Conservation (phyloP, 352 stramenopile genomes). For the Elongisporangium anandrum region DNA sequence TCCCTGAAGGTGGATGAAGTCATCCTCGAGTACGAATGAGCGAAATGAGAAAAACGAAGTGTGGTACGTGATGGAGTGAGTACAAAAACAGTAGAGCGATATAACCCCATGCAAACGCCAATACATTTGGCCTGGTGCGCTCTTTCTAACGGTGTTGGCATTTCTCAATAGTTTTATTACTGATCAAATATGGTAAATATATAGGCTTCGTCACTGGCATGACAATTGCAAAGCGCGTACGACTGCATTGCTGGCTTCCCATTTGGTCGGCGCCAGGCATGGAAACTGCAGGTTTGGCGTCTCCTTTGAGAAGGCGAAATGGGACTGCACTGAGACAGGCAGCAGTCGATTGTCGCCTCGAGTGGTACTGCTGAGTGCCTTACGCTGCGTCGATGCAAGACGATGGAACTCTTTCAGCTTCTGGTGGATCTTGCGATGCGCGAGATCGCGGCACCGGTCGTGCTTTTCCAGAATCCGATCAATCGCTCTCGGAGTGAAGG, state of each 20-base stretch:
- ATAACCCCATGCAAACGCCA: not conserved
- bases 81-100: not conserved
- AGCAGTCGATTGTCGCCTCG: constrained; percentile 10
- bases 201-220: constrained; percentile 20
- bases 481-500: constrained; percentile 54
- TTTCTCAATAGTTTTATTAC: not conserved
- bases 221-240: constrained; percentile 43
- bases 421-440: constrained; percentile 40
- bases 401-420: constrained; percentile 49
- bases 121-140: no score
- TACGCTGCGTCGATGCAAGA: constrained; percentile 12
- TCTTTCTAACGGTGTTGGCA: not conserved
- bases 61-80: not conserved
- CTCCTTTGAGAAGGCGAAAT: constrained; percentile 40
- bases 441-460: constrained; percentile 34
- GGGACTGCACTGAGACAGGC: constrained; percentile 30
- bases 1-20: constrained; percentile 90
- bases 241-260: constrained; percentile 47
- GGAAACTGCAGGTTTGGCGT: constrained; percentile 59
- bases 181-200: not conserved
- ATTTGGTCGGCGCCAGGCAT: constrained; percentile 34
- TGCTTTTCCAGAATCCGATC: constrained; percentile 57
- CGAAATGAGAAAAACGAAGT: not conserved
- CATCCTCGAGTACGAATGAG: constrained; percentile 90
- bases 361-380: constrained; percentile 16